Evolutionary conservation across 1,139 yeast species (phyloP).

Genomic region (Geotrichum citri-aurantii): DNA sequence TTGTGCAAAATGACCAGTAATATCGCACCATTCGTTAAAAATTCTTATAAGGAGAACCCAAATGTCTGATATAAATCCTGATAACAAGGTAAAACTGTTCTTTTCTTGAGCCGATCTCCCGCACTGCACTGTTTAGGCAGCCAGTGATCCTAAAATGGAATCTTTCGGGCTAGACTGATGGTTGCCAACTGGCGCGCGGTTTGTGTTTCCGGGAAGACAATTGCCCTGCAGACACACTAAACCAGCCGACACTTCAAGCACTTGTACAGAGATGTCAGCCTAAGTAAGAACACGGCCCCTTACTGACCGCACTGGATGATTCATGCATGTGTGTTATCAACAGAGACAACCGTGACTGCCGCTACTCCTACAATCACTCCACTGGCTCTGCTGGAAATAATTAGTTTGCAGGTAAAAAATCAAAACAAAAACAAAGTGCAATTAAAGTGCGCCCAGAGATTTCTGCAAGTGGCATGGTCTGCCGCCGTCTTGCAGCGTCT

Average conservation of each 20-base stretch:
- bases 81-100: too few species aligned
- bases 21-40: too few species aligned
- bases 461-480: not conserved
- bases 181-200: not conserved
- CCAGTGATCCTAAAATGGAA: not conserved
- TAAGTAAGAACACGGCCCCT: not conserved
- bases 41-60: too few species aligned
- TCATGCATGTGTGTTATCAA: not conserved
- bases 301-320: not conserved
- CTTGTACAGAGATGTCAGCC: not conserved
- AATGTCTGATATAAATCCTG: too few species aligned
- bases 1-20: too few species aligned
- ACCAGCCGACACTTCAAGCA: not conserved
- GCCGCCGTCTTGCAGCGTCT: not conserved
- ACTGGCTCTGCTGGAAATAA: not conserved
- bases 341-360: not conserved
- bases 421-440: too few species aligned
- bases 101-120: not conserved
- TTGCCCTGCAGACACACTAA: not conserved
- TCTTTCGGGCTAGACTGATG: not conserved
- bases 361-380: not conserved
- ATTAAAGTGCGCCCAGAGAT: too few species aligned
- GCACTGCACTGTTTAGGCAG: not conserved
- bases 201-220: not conserved
- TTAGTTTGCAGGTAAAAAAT: too few species aligned